Conservation (phyloP, 768 basidiomycete species). For the Calocybe indica region DNA sequence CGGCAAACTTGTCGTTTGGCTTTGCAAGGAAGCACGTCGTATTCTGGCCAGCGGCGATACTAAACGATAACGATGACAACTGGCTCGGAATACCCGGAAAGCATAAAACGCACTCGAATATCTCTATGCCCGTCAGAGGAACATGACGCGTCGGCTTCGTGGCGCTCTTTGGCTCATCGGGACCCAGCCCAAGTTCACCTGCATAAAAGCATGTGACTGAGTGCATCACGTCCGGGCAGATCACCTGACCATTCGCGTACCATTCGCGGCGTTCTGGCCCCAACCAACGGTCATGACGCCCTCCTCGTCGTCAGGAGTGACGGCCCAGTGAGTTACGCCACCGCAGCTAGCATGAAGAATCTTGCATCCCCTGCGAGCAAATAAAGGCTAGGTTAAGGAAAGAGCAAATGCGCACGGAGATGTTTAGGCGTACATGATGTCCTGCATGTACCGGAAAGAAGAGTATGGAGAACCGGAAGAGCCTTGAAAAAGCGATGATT, state of each 20-base stretch:
- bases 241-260: slow-evolving; percentile 23
- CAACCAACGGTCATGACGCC: slow-evolving; percentile 80
- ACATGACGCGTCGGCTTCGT: slow-evolving; percentile 74
- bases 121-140: slow-evolving; percentile 71
- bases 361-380: slow-evolving; percentile 64
- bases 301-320: slow-evolving; percentile 70
- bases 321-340: slow-evolving; percentile 84
- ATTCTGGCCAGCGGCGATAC: slow-evolving; percentile 82
- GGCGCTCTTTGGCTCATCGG: slow-evolving; percentile 78
- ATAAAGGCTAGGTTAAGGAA: slow-evolving; percentile 4
- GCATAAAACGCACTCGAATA: slow-evolving; percentile 55
- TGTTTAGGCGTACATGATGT: slow-evolving; percentile 60
- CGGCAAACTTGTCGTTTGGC: slow-evolving; percentile 69
- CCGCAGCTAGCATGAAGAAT: slow-evolving; percentile 65
- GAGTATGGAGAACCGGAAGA: slow-evolving; percentile 89
- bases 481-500: slow-evolving; percentile 32
- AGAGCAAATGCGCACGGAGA: not conserved
- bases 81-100: not conserved
- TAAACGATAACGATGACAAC: slow-evolving; percentile 18
- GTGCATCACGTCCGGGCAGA: too few species aligned
- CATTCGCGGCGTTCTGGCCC: slow-evolving; percentile 85
- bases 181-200: slow-evolving; percentile 80
- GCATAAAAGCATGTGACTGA: not conserved
- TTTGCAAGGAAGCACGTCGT: slow-evolving; percentile 79
- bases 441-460: slow-evolving; percentile 80